Conservation (phyloP, 495 filamentous ascomycete genomes). For the Trichoderma orchidacearum region DNA sequence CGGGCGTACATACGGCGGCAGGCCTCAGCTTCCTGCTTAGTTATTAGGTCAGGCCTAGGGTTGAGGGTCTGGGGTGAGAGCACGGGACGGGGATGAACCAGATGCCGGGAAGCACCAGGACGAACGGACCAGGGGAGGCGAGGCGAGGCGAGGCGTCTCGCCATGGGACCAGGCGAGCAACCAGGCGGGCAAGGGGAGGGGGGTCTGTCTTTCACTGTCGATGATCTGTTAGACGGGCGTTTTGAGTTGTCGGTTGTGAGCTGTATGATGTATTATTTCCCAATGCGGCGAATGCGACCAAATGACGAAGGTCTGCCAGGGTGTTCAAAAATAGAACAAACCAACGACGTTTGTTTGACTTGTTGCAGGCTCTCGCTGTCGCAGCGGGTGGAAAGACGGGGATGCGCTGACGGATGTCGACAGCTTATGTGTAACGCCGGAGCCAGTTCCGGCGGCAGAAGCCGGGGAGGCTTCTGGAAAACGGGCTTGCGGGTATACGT, state of each 20-base stretch:
- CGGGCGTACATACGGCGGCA: no score
- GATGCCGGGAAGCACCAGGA: no score
- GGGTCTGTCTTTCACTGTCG: neutral
- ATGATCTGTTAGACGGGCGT: neutral
- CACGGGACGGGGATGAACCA: neutral
- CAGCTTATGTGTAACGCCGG: neutral
- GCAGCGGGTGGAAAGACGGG: neutral
- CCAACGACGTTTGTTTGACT: neutral
- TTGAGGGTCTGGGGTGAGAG: neutral
- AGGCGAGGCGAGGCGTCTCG: neutral
- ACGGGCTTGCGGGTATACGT: neutral
- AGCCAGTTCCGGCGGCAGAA: neutral
- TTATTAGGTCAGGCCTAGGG: neutral
- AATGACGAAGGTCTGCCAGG: neutral
- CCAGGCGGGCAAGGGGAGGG: neutral
- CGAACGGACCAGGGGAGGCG: neutral
- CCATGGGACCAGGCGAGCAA: neutral
- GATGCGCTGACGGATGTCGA: neutral
- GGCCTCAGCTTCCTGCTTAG: no score
- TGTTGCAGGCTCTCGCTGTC: neutral
- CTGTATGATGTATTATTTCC: neutral
- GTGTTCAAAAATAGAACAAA: neutral
- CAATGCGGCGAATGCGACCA: neutral
- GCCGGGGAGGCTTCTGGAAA: neutral
- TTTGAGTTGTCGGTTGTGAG: neutral